Percentiles rank a stretch among this genome's conserved stretches.
phyloP scores from a whole-genome alignment of 768 basidiomycete genomes.

The Mycena chlorophos region DNA sequence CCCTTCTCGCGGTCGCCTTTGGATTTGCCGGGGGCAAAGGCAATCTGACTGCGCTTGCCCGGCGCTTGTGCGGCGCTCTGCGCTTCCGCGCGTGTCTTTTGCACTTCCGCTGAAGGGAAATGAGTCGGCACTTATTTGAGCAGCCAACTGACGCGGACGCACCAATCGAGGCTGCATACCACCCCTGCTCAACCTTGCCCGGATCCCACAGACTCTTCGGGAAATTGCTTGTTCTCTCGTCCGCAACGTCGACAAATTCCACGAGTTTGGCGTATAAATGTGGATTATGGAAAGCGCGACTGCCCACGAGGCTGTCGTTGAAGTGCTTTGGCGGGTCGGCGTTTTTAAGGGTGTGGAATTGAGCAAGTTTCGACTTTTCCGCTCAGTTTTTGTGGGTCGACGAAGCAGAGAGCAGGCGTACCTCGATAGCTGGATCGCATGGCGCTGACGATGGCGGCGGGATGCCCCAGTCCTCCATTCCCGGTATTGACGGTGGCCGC shows the following conservation, averaged over 20 bases:
- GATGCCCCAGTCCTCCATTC: conserved; percentile 75
- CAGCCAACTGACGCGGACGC: conserved; percentile 33
- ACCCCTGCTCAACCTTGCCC: conserved; percentile 58
- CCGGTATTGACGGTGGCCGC: conserved; percentile 63
- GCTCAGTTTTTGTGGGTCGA: background rate
- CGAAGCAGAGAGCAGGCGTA: too few relatives aligned
- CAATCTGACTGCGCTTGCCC: conserved; percentile 61
- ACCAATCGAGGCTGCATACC: conserved; percentile 83
- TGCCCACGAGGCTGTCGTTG: conserved; percentile 93
- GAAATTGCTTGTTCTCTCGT: conserved; percentile 86
- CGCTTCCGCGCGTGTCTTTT: conserved; percentile 65
- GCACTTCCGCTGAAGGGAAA: conserved; percentile 53
- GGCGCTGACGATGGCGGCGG: conserved; percentile 54
- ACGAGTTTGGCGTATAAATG: conserved; percentile 95
- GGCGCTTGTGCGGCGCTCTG: conserved; percentile 50
- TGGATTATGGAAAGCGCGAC: conserved; percentile 92
- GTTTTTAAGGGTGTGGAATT: conserved; percentile 73
- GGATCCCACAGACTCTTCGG: conserved; percentile 76
- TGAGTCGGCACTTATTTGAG: conserved; percentile 17
- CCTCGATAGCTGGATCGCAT: conserved; percentile 65
- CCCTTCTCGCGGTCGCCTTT: conserved; percentile 6
- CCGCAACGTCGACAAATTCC: conserved; percentile 88
- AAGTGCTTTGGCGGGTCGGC: conserved; percentile 77
- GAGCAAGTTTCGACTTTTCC: conserved; percentile 61
- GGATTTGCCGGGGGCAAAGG: conserved; percentile 43